Evolutionary conservation across 2,329 filamentous ascomycete species (phyloP), one percentile per base, ranked within the genome.

Genomic region (Fusarium protoensiforme): DNA sequence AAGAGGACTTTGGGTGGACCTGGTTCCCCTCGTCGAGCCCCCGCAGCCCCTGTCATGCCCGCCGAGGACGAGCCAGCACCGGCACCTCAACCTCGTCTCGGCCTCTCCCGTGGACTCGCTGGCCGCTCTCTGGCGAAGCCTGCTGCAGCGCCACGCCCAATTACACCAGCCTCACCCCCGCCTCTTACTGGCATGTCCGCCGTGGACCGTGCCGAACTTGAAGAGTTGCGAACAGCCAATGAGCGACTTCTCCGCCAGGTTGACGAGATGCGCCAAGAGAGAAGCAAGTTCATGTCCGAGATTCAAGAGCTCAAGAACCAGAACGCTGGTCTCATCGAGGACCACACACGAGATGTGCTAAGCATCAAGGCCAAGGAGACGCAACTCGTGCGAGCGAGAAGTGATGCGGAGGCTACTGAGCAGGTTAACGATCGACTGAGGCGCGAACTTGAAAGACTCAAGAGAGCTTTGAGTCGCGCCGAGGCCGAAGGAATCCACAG

Each of bases 351-450:
- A 56, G 96, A 99, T 78, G 94, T 98, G 0, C 87, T 99, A 46
- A 96, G 95, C 76, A 97, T 99, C 84, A 98, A 98, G 82, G 96
- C 96, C 16, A 99, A 99, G 83, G 96, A 99, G 82, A 98, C 96
- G 4, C 96, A 99, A 78, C 89, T 99, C 7, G 96, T 98, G 11
- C 92, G 96, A 51, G 95, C 96, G 13, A 90, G 95, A 63, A 95
- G 93, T 74, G 96, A 99, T 78, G 93, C 93, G 35, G 96, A 98
- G 81, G 91, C 94, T 1, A 94, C 95, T 0, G 95, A 98, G 80
- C 92, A 95, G 77, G 92, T 92, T 67, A 95, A 96, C 61, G 94
- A 96, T 70, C 92, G 94, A 65, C 89, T 98, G 61, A 89, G 93
- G 71, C 91, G 95, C 62, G 96, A 99, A 83, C 92, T 98, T 54